Base-by-base conservation (phyloP, 257 asterid genomes). In the Striga asiatica region DNA sequence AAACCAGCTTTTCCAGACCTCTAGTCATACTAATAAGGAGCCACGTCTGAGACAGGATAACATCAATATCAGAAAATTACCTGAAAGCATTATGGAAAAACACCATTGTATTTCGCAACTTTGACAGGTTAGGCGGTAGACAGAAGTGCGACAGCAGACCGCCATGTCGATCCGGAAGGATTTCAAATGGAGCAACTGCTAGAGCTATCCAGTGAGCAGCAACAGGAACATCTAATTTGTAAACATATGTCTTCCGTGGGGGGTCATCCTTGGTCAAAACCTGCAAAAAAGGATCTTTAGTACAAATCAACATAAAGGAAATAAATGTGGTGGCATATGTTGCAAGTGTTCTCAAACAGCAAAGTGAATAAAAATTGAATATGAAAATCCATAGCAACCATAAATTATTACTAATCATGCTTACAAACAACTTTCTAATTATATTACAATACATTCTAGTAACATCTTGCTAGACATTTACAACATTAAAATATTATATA, bases 141-240 rank as follows among this genome's bases (percentile, higher is more conserved):
- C 94, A 82, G 58, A 88, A 80, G 74, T 85, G 86, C 47, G 95
- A 75, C 29, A 88, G 73, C 70, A 67, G 60, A 47, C 82, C 79
- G 77, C 73, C 74, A 71, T 78, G 84, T 45, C 67, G 78, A 66
- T 92, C 95, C 6, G 97, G 89, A 68, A 92, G 77, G 71, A 92
- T 77, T 74, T 88, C 93, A 68, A 84, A 82, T 60, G 94, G 94
- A 3, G 95, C 98, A 58, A 92, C 94, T 49, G 79, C 82, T 69
- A 92, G 81, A 53, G 94, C 84, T 69, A 92, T 82, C 85, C 89
- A 92, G 51, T 80, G 85, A 64, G 98, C 88, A 74, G 94, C 78
- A 56, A 92, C 97, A 67, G 98, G 95, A 78, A 83, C 78, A 58
- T 80, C 84, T 78, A 92, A 67, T 74, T 64, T 84, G 71, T 92